Base-by-base conservation (phyloP, 2,329 filamentous ascomycete species). In the Neonectria hederae region DNA sequence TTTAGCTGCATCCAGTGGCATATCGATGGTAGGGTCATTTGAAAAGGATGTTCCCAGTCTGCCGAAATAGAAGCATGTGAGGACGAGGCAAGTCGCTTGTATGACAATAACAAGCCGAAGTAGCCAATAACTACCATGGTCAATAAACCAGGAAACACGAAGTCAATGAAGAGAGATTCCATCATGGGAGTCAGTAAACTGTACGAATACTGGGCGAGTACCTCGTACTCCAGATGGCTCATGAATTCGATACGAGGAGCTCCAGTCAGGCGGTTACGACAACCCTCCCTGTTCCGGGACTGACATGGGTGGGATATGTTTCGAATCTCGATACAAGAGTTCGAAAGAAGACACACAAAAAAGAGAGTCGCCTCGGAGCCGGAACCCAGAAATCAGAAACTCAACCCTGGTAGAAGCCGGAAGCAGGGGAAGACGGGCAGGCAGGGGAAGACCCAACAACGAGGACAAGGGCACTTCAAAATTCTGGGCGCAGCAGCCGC, bases 401-500 rank as follows among this genome's bases (percentile, higher is more conserved):
- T 26, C 24, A 38, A 54, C 32, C 49, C 49, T 42, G 21, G 45
- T 17, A 26, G 45, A 17, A 38, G n/a, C 40, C 22, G 32, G 32
- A 40, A 51, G 38, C 55, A 45, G 40, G 45, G 32, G 32, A 19
- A 19, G 21, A 30, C 14, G 14, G 28, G 30, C 43, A 48, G 9
- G 17, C 28, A 53, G 46, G 21, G 46, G 30, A 59, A 45, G 38
- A 26, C 11, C 14, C 24, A 26, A 13, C 6, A 42, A 9, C 28
- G 28, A 28, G 10, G 28, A 21, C 26, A 30, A 40, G 43, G 60
- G 56, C 65, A 55, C 66, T 59, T 38, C 35, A 17, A 66, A 68
- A 65, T 68, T 54, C 52, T 68, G 59, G 70, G 62, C 66, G 70
- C 70, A 72, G 70, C 60, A 63, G 43, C 56, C 56, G 56, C 67